A percentile compares a stretch with the other conserved stretches of the same genome.
Evolutionary conservation across 2,329 filamentous ascomycete species (phyloP).

Genomic region (Fusarium sp.): DNA sequence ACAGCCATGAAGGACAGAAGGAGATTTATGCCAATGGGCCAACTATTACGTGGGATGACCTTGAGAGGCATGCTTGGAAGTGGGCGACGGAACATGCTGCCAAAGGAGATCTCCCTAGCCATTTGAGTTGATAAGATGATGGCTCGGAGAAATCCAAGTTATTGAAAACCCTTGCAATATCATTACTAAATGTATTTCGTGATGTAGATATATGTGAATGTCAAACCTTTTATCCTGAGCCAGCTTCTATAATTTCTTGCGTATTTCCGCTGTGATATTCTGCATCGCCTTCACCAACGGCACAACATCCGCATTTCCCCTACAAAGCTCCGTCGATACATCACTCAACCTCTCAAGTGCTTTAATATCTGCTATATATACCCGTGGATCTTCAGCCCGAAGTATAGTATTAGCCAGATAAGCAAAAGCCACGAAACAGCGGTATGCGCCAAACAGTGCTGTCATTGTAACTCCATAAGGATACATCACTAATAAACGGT

Average conservation of each 20-base stretch:
- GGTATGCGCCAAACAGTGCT: conserved; percentile 44
- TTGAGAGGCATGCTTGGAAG: conserved; percentile 23
- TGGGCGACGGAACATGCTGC: conserved; percentile 10
- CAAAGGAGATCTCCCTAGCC: conserved; percentile 3
- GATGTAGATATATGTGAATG: background rate
- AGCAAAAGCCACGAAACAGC: conserved; percentile 47
- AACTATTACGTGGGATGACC: conserved; percentile 15
- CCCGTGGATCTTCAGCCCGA: conserved; percentile 25
- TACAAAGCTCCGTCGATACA: conserved; percentile 32
- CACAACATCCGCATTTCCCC: conserved; percentile 44
- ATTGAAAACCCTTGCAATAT: background rate
- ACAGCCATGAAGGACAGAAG: background rate
- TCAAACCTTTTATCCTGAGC: background rate
- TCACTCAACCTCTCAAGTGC: conserved; percentile 36
- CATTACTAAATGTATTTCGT: background rate
- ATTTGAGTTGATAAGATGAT: background rate
- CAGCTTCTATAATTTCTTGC: conserved; percentile 13
- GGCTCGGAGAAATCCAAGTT: background rate
- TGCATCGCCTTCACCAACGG: conserved; percentile 47
- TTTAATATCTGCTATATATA: conserved; percentile 37
- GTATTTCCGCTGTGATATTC: conserved; percentile 43
- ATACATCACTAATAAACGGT: conserved; percentile 34
- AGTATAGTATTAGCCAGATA: conserved; percentile 45
- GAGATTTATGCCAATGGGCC: background rate
- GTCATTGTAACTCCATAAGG: conserved; percentile 45